Conservation (phyloP, 768 basidiomycete species). For the Tylopilus intermedius region DNA sequence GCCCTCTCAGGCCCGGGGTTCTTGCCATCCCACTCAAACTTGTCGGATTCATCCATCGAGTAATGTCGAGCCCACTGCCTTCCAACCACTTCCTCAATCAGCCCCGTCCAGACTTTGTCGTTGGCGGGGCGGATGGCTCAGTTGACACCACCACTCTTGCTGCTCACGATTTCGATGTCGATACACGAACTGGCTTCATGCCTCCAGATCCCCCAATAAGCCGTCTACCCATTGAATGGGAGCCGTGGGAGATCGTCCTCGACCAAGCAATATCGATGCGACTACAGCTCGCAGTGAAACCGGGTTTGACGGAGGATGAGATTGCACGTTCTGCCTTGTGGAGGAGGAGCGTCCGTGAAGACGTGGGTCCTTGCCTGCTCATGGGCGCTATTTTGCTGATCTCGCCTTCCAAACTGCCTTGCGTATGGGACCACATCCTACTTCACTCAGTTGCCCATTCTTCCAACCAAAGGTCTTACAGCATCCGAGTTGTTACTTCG, state of each 20-base stretch:
- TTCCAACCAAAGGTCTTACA: constrained; percentile 43
- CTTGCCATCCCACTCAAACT: not conserved
- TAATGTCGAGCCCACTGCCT: constrained; percentile 15
- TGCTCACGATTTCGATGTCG: constrained; percentile 89
- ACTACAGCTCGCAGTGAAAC: constrained; percentile 55
- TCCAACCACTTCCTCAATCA: constrained; percentile 34
- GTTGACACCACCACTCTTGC: constrained; percentile 62
- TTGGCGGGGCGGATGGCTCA: constrained; percentile 20
- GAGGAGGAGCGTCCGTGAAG: constrained; percentile 44
- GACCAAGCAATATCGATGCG: constrained; percentile 44
- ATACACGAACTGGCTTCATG: constrained; percentile 88
- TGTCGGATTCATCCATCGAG: not conserved
- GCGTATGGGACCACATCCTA: not conserved
- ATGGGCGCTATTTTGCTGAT: not conserved
- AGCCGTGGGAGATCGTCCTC: constrained; percentile 64
- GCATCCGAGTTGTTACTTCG: constrained; percentile 55
- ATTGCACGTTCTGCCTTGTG: constrained; percentile 44
- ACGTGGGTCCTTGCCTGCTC: constrained; percentile 33
- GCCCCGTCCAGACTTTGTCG: constrained; percentile 29
- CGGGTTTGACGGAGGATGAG: constrained; percentile 34
- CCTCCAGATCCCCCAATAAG: constrained; percentile 67
- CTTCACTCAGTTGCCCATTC: constrained; percentile 46
- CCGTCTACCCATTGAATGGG: constrained; percentile 60
- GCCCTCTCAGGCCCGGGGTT: not conserved
- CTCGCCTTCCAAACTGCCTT: not conserved